Percentiles rank a stretch among this genome's conserved stretches.
phyloP scores from a whole-genome alignment of 371 early-diverging fungal genomes.

The Scutellospora calospora region DNA sequence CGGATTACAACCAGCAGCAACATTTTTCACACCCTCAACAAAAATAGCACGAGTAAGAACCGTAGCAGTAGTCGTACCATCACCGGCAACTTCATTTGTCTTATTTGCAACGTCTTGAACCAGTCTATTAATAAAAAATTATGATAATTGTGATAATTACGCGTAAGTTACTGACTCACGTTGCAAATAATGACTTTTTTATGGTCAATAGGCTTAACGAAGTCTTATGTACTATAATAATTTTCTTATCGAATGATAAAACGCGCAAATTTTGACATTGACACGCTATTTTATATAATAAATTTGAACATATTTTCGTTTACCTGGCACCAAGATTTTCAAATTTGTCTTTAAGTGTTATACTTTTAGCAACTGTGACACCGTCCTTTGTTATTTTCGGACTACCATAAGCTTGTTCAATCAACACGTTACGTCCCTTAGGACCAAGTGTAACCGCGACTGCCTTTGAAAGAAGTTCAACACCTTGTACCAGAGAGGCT shows the following conservation, averaged over 20 bases:
- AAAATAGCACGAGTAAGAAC: conserved; percentile 98
- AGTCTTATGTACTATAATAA: too few species aligned
- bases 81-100: conserved; percentile 98
- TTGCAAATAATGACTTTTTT: background rate
- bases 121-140: conserved; percentile 69
- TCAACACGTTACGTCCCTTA: conserved; percentile 97
- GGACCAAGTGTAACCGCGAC: conserved; percentile 98
- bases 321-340: conserved; percentile 97
- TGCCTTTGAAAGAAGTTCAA: conserved; percentile 95
- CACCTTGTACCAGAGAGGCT: conserved; percentile 91
- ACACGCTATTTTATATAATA: too few species aligned
- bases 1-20: conserved; percentile 98
- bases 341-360: conserved; percentile 94
- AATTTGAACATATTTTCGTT: background rate
- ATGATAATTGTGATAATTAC: background rate
- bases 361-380: conserved; percentile 98
- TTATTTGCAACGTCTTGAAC: conserved; percentile 99
- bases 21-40: conserved; percentile 97
- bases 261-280: background rate
- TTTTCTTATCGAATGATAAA: too few species aligned
- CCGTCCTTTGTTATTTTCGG: conserved; percentile 99
- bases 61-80: conserved; percentile 99
- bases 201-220: too few species aligned
- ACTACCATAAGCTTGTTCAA: conserved; percentile 96
- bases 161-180: background rate